These are phyloP conservation scores for Dothideomycetes sp. DNA, from an alignment of 2,329 filamentous ascomycete genomes.

Conservation along the genomic window DNA sequence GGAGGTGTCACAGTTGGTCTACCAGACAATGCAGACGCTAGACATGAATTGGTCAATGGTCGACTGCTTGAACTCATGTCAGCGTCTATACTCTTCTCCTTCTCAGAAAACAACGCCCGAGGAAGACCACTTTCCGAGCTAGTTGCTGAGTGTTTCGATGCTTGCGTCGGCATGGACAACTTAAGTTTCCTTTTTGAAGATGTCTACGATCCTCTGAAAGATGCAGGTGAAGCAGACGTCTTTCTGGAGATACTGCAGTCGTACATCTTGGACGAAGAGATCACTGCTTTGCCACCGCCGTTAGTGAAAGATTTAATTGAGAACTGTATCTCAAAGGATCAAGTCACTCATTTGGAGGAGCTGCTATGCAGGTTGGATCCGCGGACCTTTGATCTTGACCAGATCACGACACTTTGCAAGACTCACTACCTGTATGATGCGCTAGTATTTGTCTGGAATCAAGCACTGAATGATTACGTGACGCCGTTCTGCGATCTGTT, in stretches of 20 bases:
- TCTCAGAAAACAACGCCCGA: constrained; percentile 50
- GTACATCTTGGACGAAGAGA: constrained; percentile 69
- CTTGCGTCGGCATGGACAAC: constrained; percentile 69
- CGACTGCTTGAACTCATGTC: constrained; percentile 89
- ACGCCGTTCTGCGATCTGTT: constrained; percentile 82
- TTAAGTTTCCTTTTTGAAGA: constrained; percentile 82
- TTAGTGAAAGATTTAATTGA: constrained; percentile 79
- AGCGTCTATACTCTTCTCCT: constrained; percentile 71
- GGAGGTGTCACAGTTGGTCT: constrained; percentile 91
- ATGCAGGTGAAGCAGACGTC: constrained; percentile 59
- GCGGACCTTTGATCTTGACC: constrained; percentile 82
- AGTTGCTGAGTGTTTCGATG: constrained; percentile 66
- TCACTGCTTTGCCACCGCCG: constrained; percentile 67
- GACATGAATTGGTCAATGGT: constrained; percentile 76
- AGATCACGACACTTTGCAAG: constrained; percentile 83
- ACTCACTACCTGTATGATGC: constrained; percentile 90
- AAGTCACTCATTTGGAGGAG: constrained; percentile 75
- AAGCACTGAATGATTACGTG: constrained; percentile 78
- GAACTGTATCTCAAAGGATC: constrained; percentile 67
- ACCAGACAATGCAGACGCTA: constrained; percentile 66
- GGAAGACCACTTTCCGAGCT: constrained; percentile 9
- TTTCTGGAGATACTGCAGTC: constrained; percentile 86
- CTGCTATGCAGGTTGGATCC: constrained; percentile 91
- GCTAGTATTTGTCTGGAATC: constrained; percentile 93
- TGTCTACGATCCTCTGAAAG: constrained; percentile 83